phyloP scores from a whole-genome alignment of 306 rosid species.

The Vigna unguiculata region DNA sequence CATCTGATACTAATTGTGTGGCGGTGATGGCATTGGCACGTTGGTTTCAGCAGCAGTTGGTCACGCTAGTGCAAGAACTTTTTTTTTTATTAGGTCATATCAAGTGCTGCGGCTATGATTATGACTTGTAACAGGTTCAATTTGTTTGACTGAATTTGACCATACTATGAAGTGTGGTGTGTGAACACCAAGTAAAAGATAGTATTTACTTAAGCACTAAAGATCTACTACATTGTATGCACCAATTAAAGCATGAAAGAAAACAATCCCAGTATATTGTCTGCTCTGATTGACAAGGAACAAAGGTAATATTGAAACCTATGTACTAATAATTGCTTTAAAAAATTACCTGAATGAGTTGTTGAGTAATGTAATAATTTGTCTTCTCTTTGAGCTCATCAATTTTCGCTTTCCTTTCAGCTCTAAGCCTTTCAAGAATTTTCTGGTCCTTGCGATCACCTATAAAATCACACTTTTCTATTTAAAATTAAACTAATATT shows the following conservation, averaged over 20 bases:
- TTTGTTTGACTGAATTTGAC: slow-evolving; percentile 26
- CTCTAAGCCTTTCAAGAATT: slow-evolving; percentile 78
- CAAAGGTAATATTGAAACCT: slow-evolving; percentile 3
- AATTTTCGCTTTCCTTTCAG: slow-evolving; percentile 93
- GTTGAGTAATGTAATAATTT: slow-evolving; percentile 92
- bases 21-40: background rate
- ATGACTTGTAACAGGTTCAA: background rate
- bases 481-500: slow-evolving; percentile 19
- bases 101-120: slow-evolving; percentile 5
- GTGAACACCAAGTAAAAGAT: background rate
- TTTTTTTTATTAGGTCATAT: slow-evolving; percentile 4
- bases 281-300: slow-evolving; percentile 21
- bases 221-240: slow-evolving; percentile 12
- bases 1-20: background rate
- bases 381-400: slow-evolving; percentile 98
- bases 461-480: slow-evolving; percentile 45
- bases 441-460: slow-evolving; percentile 93
- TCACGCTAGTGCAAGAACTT: background rate
- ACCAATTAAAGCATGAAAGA: slow-evolving; percentile 2
- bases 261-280: slow-evolving; percentile 12
- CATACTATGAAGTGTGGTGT: background rate
- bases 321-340: slow-evolving; percentile 29
- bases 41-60: background rate
- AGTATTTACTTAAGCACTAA: background rate
- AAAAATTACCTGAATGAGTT: slow-evolving; percentile 93